Evolutionary conservation across 2,329 filamentous ascomycete species (phyloP).

Genomic region (Ciborinia camelliae): DNA sequence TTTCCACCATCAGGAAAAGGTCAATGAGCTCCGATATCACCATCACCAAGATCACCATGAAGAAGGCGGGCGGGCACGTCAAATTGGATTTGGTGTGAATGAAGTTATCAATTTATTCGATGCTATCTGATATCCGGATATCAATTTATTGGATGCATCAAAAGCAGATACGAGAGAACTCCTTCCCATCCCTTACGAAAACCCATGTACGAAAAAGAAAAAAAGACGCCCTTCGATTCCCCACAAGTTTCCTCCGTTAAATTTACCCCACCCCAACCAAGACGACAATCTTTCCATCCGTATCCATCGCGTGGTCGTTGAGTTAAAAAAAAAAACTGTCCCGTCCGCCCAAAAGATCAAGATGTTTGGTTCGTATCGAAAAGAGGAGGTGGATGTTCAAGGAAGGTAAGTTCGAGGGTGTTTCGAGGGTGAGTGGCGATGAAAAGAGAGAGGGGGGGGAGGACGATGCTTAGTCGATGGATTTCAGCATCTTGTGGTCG

Average conservation of each 20-base stretch:
- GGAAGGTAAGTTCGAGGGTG: neutral
- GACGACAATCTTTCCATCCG: neutral
- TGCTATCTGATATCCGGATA: no score
- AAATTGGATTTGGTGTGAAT: no score
- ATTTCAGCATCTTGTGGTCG: no score
- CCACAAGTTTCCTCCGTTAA: neutral
- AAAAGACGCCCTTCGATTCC: neutral
- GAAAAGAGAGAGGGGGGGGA: no score
- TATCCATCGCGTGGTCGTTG: neutral
- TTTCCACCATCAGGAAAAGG: neutral
- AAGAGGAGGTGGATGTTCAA: neutral
- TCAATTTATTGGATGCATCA: constrained; percentile 4
- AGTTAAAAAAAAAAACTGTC: no score
- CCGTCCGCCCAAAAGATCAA: neutral
- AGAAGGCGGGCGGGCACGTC: no score
- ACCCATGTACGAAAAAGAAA: neutral
- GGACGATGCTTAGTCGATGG: neutral
- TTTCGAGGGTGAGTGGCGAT: neutral
- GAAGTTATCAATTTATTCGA: constrained; percentile 6
- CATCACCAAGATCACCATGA: neutral
- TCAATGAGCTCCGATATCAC: neutral
- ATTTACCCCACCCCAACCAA: neutral
- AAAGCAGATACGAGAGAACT: neutral
- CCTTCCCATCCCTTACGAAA: neutral
- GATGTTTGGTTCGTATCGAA: neutral